phyloP scores from a whole-genome alignment of 129 eudicot species.

The Mikania micrantha region DNA sequence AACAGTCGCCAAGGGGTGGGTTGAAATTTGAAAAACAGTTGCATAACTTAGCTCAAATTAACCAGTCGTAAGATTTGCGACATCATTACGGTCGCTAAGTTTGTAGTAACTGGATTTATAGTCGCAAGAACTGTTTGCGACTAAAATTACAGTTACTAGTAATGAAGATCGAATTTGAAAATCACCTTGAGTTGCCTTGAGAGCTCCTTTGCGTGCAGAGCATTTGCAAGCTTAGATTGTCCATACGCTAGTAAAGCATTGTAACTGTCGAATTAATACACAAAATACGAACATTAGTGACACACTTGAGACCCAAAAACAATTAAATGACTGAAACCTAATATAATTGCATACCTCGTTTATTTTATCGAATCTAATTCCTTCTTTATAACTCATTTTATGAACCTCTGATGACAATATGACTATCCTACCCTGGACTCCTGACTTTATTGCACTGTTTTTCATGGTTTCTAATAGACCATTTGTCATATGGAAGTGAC shows the following conservation, averaged over 20 bases:
- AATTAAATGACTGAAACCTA: too few relatives aligned
- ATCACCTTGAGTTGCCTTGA: conserved; percentile 61
- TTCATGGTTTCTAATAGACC: conserved; percentile 76
- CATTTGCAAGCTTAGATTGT: conserved; percentile 88
- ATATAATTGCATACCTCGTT: conserved; percentile 50
- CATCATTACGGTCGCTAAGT: too few relatives aligned
- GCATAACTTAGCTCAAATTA: too few relatives aligned
- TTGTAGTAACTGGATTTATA: too few relatives aligned
- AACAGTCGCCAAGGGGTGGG: too few relatives aligned
- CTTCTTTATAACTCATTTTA: conserved; percentile 47
- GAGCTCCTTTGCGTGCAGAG: conserved; percentile 85
- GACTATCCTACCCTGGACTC: conserved; percentile 71
- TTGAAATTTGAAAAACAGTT: too few relatives aligned
- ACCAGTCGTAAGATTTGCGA: too few relatives aligned
- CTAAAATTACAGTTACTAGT: too few relatives aligned
- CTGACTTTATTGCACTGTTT: conserved; percentile 47
- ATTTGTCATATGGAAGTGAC: conserved; percentile 73
- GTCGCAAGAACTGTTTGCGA: too few relatives aligned
- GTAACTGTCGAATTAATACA: conserved; percentile 14
- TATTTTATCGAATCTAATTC: conserved; percentile 62
- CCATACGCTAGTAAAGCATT: conserved; percentile 53
- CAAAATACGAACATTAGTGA: too few relatives aligned
- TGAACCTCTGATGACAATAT: conserved; percentile 67
- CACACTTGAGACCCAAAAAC: background rate
- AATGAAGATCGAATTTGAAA: background rate